These are phyloP conservation scores for Penicillium sp. DNA, from an alignment of 2,329 filamentous ascomycete genomes.

Conservation along the genomic window DNA sequence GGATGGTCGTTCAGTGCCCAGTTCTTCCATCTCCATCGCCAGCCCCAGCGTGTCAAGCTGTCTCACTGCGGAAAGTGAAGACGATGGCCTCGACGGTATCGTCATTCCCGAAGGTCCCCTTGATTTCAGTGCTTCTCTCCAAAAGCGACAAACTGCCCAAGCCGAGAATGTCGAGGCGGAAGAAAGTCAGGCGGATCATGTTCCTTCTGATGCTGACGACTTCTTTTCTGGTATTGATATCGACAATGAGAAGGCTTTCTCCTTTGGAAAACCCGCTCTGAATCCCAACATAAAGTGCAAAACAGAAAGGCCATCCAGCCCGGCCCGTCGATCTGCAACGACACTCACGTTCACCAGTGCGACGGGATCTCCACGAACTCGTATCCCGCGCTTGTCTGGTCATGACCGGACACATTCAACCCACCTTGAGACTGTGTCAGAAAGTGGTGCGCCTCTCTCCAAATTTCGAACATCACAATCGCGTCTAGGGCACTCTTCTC, in stretches of 20 bases:
- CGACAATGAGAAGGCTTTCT: constrained; percentile 77
- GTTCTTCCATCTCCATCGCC: constrained; percentile 82
- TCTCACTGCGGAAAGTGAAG: constrained; percentile 87
- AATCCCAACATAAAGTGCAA: constrained; percentile 93
- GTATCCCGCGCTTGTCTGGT: constrained; percentile 73
- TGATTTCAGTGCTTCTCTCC: constrained; percentile 75
- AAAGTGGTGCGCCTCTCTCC: constrained; percentile 72
- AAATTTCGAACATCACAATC: constrained; percentile 64
- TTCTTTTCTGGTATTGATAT: constrained; percentile 85
- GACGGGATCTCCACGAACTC: constrained; percentile 56
- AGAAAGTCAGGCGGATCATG: constrained; percentile 13
- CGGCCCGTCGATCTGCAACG: constrained; percentile 68
- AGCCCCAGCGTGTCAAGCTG: constrained; percentile 92
- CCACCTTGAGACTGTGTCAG: constrained; percentile 82
- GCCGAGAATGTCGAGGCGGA: constrained; percentile 30
- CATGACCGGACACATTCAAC: constrained; percentile 71
- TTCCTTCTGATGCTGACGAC: constrained; percentile 58
- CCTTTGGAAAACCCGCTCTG: constrained; percentile 74
- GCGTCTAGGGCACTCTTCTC: constrained; percentile 63
- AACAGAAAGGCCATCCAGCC: constrained; percentile 64
- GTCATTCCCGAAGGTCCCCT: constrained; percentile 79
- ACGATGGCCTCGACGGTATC: constrained; percentile 87
- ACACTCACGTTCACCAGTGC: constrained; percentile 92
- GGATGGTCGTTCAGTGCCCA: constrained; percentile 74
- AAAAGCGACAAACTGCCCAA: constrained; percentile 61